phyloP scores from a whole-genome alignment of 2,329 filamentous ascomycete genomes.

The Xylariaceae sp. region DNA sequence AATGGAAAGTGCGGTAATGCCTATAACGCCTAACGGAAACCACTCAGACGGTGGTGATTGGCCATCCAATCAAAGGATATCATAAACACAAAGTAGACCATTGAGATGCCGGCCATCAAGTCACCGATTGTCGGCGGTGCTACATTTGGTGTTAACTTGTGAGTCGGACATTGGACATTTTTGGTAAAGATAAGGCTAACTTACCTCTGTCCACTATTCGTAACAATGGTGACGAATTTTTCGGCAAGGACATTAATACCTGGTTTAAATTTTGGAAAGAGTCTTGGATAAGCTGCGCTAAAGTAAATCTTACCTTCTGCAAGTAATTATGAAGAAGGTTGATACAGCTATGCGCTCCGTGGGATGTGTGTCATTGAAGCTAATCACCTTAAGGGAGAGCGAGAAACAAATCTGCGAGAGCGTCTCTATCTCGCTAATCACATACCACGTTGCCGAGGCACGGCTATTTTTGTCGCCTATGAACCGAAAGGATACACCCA shows the following conservation, averaged over 20 bases:
- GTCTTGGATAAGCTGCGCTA: background rate
- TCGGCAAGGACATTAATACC: conserved; percentile 29
- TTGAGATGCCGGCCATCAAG: conserved; percentile 46
- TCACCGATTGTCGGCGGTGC: conserved; percentile 46
- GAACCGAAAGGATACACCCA: conserved; percentile 50
- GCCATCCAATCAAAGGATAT: conserved; percentile 67
- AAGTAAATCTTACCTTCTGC: conserved; percentile 43
- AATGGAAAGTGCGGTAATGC: conserved; percentile 65
- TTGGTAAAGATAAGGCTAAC: background rate
- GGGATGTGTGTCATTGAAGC: conserved; percentile 67
- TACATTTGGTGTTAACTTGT: background rate
- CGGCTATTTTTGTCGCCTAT: conserved; percentile 39
- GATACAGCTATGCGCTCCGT: conserved; percentile 69
- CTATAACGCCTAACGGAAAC: conserved; percentile 64
- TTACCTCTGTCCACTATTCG: conserved; percentile 41
- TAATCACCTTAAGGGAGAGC: conserved; percentile 60
- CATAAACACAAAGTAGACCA: conserved; percentile 52
- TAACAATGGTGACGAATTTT: conserved; percentile 56
- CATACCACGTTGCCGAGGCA: conserved; percentile 56
- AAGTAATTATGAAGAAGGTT: conserved; percentile 63
- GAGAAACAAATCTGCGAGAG: conserved; percentile 59
- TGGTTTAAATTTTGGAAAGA: background rate
- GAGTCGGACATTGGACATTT: background rate
- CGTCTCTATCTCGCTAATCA: conserved; percentile 62
- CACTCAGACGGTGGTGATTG: conserved; percentile 61